These are phyloP conservation scores for Aspergillus japonicus DNA, from an alignment of 2,329 filamentous ascomycete species.

Conservation along the genomic window DNA sequence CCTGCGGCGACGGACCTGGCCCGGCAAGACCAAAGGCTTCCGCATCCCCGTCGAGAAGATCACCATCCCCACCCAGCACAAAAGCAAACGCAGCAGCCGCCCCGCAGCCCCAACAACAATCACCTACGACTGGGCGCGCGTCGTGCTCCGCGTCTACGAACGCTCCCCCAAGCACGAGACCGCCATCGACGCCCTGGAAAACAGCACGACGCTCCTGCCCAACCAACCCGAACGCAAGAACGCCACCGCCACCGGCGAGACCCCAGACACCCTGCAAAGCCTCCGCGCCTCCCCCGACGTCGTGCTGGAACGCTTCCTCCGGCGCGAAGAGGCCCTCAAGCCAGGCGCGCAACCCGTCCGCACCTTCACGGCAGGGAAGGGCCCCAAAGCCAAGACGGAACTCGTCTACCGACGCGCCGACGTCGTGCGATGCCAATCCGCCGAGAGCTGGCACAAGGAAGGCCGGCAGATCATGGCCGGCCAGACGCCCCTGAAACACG, in stretches of 20 bases:
- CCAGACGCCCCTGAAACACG: slow-evolving; percentile 75
- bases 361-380: slow-evolving; percentile 73
- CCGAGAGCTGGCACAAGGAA: slow-evolving; percentile 97
- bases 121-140: slow-evolving; percentile 80
- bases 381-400: slow-evolving; percentile 69
- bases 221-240: slow-evolving; percentile 66
- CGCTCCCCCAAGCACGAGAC: slow-evolving; percentile 57
- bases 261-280: slow-evolving; percentile 79
- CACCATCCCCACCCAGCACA: slow-evolving; percentile 69
- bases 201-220: slow-evolving; percentile 71
- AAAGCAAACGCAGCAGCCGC: slow-evolving; percentile 65
- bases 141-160: slow-evolving; percentile 71
- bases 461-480: slow-evolving; percentile 72
- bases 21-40: slow-evolving; percentile 84
- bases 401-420: slow-evolving; percentile 78
- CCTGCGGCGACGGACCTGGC: slow-evolving; percentile 74
- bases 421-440: slow-evolving; percentile 80
- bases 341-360: slow-evolving; percentile 68
- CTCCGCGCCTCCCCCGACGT: slow-evolving; percentile 85
- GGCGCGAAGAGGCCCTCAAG: slow-evolving; percentile 84
- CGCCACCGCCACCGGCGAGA: slow-evolving; percentile 31
- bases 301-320: slow-evolving; percentile 79
- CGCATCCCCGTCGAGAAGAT: slow-evolving; percentile 77
- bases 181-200: slow-evolving; percentile 74
- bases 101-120: neutral